phyloP scores from a whole-genome alignment of 2,329 filamentous ascomycete genomes.

The Pestalotiopsis fici region DNA sequence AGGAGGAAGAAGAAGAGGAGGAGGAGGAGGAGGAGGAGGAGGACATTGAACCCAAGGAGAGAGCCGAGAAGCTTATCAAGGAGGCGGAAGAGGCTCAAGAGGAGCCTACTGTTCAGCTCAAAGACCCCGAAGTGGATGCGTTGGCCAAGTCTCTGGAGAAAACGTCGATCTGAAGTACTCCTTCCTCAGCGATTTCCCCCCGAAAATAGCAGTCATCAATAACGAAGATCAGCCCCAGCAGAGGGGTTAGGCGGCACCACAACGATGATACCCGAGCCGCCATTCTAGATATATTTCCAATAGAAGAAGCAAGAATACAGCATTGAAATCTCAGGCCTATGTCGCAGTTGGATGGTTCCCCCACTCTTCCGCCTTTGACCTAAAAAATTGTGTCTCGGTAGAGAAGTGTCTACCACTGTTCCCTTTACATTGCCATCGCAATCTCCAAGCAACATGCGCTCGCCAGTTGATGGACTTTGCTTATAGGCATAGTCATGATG shows the following conservation, averaged over 20 bases:
- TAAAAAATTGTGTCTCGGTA: too few relatives aligned
- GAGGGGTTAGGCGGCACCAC: not conserved
- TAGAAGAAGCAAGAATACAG: not conserved
- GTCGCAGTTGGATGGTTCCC: too few relatives aligned
- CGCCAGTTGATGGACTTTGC: too few relatives aligned
- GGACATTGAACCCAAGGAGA: constrained; percentile 57
- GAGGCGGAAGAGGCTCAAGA: constrained; percentile 73
- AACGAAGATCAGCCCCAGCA: not conserved
- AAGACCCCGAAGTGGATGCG: constrained; percentile 79
- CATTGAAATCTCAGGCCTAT: not conserved
- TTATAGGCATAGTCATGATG: too few relatives aligned
- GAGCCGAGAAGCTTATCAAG: constrained; percentile 69
- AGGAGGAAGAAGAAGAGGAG: constrained; percentile 68
- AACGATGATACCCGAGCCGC: constrained; percentile 5
- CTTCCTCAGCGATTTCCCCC: not conserved
- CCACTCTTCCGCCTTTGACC: too few relatives aligned
- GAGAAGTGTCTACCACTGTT: too few relatives aligned
- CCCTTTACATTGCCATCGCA: too few relatives aligned
- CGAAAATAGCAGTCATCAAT: not conserved
- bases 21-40: constrained; percentile 67
- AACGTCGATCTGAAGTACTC: constrained; percentile 53
- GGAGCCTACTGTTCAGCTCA: constrained; percentile 69
- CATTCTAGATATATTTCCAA: constrained; percentile 6
- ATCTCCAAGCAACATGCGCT: too few relatives aligned
- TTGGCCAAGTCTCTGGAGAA: constrained; percentile 76